Evolutionary conservation across 2,329 filamentous ascomycete species (phyloP).

Genomic region (Arachnopeziza araneosa): DNA sequence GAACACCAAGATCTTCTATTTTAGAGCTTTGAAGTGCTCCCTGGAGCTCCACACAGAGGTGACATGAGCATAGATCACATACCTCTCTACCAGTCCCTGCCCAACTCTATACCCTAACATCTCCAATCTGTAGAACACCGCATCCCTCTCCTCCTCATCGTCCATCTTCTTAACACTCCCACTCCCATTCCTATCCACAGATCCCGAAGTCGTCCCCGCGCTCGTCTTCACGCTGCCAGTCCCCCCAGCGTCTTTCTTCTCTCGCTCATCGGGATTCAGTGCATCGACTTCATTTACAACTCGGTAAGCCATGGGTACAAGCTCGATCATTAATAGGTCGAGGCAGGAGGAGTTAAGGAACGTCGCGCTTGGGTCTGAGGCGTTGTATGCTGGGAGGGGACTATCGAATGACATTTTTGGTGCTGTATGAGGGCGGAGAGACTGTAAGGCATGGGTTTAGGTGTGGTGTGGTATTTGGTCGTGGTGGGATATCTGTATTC

Average conservation of each 20-base stretch:
- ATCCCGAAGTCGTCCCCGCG: conserved; percentile 21
- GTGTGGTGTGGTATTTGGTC: neutral
- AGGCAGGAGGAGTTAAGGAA: conserved; percentile 81
- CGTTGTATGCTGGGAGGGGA: conserved; percentile 62
- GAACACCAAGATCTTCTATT: neutral
- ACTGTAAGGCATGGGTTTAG: neutral
- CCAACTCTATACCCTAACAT: conserved; percentile 85
- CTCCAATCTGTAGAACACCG: conserved; percentile 80
- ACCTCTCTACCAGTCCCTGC: conserved; percentile 87
- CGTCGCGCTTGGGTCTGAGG: conserved; percentile 66
- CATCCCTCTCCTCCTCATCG: conserved; percentile 78
- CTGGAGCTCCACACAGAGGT: neutral
- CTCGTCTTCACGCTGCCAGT: conserved; percentile 67
- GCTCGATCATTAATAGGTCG: conserved; percentile 92
- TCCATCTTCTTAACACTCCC: conserved; percentile 41
- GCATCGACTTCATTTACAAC: conserved; percentile 59
- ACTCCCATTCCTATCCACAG: conserved; percentile 57
- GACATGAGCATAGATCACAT: conserved; percentile 25
- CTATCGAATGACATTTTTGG: conserved; percentile 70
- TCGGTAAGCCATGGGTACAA: conserved; percentile 89
- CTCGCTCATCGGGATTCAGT: conserved; percentile 7
- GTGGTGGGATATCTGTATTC: neutral
- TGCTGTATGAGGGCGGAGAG: neutral
- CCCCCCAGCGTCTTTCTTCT: conserved; percentile 28
- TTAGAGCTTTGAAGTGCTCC: neutral